These are phyloP conservation scores for Suillus placidus DNA, from an alignment of 768 basidiomycete genomes.

Conservation along the genomic window DNA sequence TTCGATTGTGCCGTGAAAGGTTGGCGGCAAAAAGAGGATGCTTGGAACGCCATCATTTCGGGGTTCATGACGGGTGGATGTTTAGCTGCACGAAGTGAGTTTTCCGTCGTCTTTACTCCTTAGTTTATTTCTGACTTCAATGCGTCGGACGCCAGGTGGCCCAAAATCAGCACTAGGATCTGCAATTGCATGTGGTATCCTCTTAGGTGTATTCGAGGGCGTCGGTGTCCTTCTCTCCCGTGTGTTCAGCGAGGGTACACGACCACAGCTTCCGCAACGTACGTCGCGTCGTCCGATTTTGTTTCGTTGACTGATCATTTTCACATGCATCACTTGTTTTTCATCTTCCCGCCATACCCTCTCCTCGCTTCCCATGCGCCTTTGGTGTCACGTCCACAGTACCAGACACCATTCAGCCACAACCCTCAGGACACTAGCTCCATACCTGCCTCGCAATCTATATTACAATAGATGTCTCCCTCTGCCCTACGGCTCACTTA, in stretches of 20 bases:
- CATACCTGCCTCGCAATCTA: slow-evolving; percentile 1
- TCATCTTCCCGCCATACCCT: neutral
- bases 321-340: neutral
- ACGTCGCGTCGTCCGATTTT: slow-evolving; percentile 35
- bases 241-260: slow-evolving; percentile 81
- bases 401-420: slow-evolving; percentile 4
- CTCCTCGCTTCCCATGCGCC: neutral
- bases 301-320: neutral
- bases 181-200: slow-evolving; percentile 94
- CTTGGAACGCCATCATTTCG: slow-evolving; percentile 98
- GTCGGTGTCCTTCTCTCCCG: slow-evolving; percentile 92
- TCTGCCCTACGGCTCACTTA: slow-evolving; percentile 18
- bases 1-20: slow-evolving; percentile 99
- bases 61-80: slow-evolving; percentile 99
- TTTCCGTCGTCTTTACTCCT: neutral
- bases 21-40: slow-evolving; percentile 95
- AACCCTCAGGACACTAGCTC: slow-evolving; percentile 6
- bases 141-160: slow-evolving; percentile 60
- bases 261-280: slow-evolving; percentile 82
- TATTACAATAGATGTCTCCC: slow-evolving; percentile 3
- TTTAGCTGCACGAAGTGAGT: slow-evolving; percentile 89
- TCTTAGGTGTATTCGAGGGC: slow-evolving; percentile 93
- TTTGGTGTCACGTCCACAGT: neutral
- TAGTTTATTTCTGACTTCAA: neutral
- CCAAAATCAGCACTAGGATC: slow-evolving; percentile 88